Percentiles rank a stretch among this genome's conserved stretches.
Conservation (phyloP, 2,329 filamentous ascomycete species). For the Diaporthe destruens region DNA sequence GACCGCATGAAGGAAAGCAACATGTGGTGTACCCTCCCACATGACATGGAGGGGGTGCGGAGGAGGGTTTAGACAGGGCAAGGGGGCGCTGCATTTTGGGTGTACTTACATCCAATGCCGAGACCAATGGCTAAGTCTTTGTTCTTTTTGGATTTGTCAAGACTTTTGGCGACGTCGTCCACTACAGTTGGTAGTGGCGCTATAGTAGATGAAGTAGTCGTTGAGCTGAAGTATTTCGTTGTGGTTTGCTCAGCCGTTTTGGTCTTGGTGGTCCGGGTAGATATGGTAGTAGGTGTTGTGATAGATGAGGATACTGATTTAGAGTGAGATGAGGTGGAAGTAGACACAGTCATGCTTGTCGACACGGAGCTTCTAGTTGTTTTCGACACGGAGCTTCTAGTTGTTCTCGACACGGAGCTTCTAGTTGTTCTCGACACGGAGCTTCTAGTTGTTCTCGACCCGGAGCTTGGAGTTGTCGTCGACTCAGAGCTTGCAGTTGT, state of each 20-base stretch:
- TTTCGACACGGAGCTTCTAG: too few relatives aligned
- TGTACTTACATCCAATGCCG: constrained; percentile 1
- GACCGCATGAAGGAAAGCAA: neutral
- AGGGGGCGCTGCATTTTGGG: neutral
- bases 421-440: too few relatives aligned
- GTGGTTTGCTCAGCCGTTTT: neutral
- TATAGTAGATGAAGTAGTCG: neutral
- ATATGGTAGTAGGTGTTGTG: neutral
- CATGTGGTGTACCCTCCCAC: neutral
- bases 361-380: too few relatives aligned
- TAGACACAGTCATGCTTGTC: neutral
- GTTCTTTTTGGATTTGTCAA: neutral
- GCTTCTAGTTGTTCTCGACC: too few relatives aligned
- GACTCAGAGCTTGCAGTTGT: too few relatives aligned
- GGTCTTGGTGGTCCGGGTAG: neutral
- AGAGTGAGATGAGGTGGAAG: neutral
- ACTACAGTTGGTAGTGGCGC: neutral
- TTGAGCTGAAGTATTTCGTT: neutral
- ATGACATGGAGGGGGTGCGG: neutral
- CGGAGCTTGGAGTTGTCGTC: too few relatives aligned
- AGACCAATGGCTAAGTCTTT: neutral
- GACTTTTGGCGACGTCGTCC: neutral
- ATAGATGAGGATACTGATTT: neutral
- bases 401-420: too few relatives aligned
- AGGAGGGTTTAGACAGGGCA: neutral